A percentile compares a stretch with the other conserved stretches of the same genome.
Conservation (phyloP, 2,329 filamentous ascomycete genomes). For the Penicillium sp. region DNA sequence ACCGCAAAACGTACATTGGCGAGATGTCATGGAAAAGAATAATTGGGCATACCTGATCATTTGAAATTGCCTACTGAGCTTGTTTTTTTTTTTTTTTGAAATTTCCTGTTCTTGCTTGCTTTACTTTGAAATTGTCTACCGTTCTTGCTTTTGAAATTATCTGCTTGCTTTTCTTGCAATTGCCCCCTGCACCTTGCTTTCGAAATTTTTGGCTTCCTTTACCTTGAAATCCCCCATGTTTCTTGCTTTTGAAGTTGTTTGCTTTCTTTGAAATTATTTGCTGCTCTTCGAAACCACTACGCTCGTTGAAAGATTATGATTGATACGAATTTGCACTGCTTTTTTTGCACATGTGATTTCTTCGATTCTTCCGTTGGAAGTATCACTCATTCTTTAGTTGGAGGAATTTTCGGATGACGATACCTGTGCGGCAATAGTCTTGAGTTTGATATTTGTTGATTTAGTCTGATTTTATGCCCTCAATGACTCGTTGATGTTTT, state of each 20-base stretch:
- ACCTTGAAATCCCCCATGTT: too few species aligned
- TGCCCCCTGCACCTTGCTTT: too few species aligned
- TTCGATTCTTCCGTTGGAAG: too few species aligned
- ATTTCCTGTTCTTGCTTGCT: background rate
- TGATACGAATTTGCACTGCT: background rate
- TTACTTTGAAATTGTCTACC: background rate
- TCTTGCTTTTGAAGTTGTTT: background rate
- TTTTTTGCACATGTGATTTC: background rate
- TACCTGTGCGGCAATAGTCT: background rate
- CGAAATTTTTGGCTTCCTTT: too few species aligned
- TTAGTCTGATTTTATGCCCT: background rate
- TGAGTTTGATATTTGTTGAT: background rate
- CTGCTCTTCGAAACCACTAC: background rate
- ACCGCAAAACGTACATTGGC: conserved; percentile 77
- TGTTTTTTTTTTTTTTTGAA: too few species aligned
- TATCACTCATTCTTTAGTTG: background rate
- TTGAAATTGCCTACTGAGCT: conserved; percentile 42
- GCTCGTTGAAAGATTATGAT: background rate
- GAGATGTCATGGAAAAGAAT: conserved; percentile 87
- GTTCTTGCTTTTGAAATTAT: background rate
- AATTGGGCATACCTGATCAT: conserved; percentile 91
- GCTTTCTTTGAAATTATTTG: background rate
- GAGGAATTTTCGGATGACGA: background rate
- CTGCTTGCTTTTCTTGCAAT: background rate
- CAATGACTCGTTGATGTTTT: background rate